Conservation (phyloP, 1,284 basidiomycete species). For the Apiotrichum domesticum region DNA sequence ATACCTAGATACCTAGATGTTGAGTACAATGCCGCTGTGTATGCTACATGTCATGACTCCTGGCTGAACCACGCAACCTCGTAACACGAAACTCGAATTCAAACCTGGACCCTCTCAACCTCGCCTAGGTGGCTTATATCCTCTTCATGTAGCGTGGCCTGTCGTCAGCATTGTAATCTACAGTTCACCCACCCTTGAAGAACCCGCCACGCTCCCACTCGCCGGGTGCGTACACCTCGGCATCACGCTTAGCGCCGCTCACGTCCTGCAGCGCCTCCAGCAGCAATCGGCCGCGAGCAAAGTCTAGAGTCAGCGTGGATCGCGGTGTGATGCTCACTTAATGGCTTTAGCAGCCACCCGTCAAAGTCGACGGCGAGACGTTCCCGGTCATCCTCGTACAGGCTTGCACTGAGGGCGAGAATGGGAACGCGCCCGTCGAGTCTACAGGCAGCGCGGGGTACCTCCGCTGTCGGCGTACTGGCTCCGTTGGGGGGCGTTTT, state of each 20-base stretch:
- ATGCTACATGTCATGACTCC: no score
- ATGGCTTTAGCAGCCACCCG: constrained; percentile 81
- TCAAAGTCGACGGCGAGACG: constrained; percentile 65
- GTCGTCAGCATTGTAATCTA: no score
- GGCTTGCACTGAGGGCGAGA: constrained; percentile 74
- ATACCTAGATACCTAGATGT: no score
- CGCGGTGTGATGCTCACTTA: constrained; percentile 45
- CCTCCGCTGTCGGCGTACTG: no score
- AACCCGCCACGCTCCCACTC: constrained; percentile 70
- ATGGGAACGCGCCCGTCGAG: constrained; percentile 70
- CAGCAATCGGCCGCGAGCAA: constrained; percentile 60
- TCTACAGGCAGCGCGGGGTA: constrained; percentile 11
- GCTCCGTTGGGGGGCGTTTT: no score
- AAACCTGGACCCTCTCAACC: no score
- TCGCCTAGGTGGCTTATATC: no score
- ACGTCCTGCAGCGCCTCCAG: constrained; percentile 57
- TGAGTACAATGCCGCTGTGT: no score
- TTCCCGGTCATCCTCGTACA: constrained; percentile 59
- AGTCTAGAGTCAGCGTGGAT: constrained; percentile 47
- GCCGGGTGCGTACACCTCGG: constrained; percentile 58
- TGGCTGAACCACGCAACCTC: no score
- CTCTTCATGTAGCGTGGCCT: no score
- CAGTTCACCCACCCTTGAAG: constrained; percentile 43
- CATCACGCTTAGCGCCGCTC: constrained; percentile 49
- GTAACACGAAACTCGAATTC: no score